Evolutionary conservation across 208 protist genomes (phyloP).

Genomic region (Acanthamoeba healyi): DNA sequence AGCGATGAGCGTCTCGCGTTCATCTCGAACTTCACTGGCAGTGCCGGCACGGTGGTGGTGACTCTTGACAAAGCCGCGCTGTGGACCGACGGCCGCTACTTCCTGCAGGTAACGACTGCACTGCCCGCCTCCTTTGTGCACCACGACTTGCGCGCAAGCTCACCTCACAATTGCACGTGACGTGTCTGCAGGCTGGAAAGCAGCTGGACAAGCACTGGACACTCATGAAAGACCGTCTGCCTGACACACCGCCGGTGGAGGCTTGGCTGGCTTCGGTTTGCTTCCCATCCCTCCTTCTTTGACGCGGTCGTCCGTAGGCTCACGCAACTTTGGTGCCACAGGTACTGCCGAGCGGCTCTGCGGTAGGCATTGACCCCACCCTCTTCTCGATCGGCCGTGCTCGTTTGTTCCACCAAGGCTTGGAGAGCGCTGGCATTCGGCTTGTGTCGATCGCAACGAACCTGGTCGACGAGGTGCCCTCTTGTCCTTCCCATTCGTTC

Average conservation of each 20-base stretch:
- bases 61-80: conserved; percentile 89
- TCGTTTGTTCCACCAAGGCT: neutral
- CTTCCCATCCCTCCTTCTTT: neutral
- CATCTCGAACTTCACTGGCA: conserved; percentile 96
- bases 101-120: conserved; percentile 91
- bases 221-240: conserved; percentile 85
- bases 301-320: no score
- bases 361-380: conserved; percentile 80
- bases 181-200: neutral
- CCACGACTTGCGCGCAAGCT: neutral
- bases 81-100: conserved; percentile 99
- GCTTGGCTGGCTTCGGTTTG: conserved; percentile 75
- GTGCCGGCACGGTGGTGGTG: conserved; percentile 92
- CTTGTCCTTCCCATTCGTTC: conserved; percentile 30
- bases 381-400: conserved; percentile 75
- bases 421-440: neutral
- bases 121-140: neutral
- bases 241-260: conserved; percentile 76
- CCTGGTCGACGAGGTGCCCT: conserved; percentile 20
- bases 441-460: conserved; percentile 44
- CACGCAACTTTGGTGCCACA: neutral
- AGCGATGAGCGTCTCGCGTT: conserved; percentile 94
- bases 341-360: conserved; percentile 24
- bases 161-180: neutral
- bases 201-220: conserved; percentile 77